Conservation (phyloP, 352 stramenopile genomes). For the Phytophthora foliorum region DNA sequence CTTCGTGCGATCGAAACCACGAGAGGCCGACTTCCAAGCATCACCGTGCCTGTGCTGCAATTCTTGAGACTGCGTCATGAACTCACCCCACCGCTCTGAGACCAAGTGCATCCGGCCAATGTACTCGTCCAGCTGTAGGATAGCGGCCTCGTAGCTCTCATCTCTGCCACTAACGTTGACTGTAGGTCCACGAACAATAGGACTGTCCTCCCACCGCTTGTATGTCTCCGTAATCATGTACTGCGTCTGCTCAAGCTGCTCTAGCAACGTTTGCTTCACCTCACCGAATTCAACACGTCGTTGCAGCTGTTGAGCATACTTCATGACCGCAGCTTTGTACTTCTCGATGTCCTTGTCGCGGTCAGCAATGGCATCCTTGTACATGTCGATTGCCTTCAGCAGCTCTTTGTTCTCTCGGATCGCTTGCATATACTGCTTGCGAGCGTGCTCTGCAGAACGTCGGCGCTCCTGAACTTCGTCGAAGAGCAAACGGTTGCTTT, state of each 20-base stretch:
- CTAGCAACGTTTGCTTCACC: constrained; percentile 77
- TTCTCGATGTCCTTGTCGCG: constrained; percentile 79
- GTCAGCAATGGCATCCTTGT: constrained; percentile 65
- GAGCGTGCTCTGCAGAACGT: constrained; percentile 56
- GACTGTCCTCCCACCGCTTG: constrained; percentile 76
- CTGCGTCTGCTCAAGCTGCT: constrained; percentile 82
- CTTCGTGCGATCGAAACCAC: constrained; percentile 35
- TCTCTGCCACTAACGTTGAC: constrained; percentile 14
- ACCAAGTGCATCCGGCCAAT: constrained; percentile 64
- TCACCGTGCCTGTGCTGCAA: constrained; percentile 62
- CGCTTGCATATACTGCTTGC: constrained; percentile 66
- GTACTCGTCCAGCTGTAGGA: constrained; percentile 69
- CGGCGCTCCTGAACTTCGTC: constrained; percentile 69
- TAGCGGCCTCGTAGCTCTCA: constrained; percentile 33
- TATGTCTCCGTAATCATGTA: constrained; percentile 82
- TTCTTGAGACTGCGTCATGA: constrained; percentile 62
- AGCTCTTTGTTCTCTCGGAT: constrained; percentile 78
- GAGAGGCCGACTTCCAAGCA: constrained; percentile 46
- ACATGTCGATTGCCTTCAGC: constrained; percentile 67
- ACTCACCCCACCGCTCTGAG: constrained; percentile 64
- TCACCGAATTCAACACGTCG: constrained; percentile 64
- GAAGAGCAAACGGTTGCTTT: constrained; percentile 74
- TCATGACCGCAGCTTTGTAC: constrained; percentile 61
- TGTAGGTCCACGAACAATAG: constrained; percentile 38
- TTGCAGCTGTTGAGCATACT: constrained; percentile 62